Evolutionary conservation across 371 early-diverging fungal species (phyloP).

Genomic region (Saksenaea oblongispora): DNA sequence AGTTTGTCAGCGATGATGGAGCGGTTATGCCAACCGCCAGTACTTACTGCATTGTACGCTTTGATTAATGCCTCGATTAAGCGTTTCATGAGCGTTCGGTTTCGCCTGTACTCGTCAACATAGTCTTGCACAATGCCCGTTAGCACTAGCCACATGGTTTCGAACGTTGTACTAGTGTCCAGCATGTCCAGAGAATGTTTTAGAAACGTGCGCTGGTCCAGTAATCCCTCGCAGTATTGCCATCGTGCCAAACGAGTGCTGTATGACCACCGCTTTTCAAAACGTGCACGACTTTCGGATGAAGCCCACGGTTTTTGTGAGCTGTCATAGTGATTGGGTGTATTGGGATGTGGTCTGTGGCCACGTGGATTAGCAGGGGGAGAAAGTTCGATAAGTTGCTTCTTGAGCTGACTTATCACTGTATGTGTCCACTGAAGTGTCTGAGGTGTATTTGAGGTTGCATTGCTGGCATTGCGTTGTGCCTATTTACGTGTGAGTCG

Average conservation of each 20-base stretch:
- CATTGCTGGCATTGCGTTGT: conserved; percentile 42
- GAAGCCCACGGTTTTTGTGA: conserved; percentile 49
- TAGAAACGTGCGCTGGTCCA: conserved; percentile 72
- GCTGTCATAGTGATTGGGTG: conserved; percentile 32
- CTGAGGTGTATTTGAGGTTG: conserved; percentile 21
- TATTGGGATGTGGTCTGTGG: conserved; percentile 23
- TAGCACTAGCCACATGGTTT: conserved; percentile 67
- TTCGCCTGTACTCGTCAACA: conserved; percentile 64
- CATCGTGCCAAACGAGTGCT: conserved; percentile 65
- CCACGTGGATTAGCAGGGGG: conserved; percentile 22
- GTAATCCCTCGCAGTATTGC: conserved; percentile 73
- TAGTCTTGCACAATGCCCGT: conserved; percentile 65
- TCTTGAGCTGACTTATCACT: conserved; percentile 39
- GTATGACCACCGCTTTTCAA: conserved; percentile 65
- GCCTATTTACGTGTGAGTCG: conserved; percentile 11
- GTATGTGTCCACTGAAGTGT: conserved; percentile 37
- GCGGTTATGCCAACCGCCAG: background rate
- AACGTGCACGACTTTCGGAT: conserved; percentile 52
- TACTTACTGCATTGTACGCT: conserved; percentile 56
- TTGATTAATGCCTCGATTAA: conserved; percentile 63
- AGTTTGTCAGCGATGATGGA: no score
- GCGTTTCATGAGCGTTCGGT: conserved; percentile 67
- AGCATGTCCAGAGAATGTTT: conserved; percentile 62
- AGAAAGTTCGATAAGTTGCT: conserved; percentile 49
- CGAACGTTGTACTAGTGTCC: conserved; percentile 49